Conservation (phyloP, 352 stramenopile species). For the Phytopythium cucurbitacearum region DNA sequence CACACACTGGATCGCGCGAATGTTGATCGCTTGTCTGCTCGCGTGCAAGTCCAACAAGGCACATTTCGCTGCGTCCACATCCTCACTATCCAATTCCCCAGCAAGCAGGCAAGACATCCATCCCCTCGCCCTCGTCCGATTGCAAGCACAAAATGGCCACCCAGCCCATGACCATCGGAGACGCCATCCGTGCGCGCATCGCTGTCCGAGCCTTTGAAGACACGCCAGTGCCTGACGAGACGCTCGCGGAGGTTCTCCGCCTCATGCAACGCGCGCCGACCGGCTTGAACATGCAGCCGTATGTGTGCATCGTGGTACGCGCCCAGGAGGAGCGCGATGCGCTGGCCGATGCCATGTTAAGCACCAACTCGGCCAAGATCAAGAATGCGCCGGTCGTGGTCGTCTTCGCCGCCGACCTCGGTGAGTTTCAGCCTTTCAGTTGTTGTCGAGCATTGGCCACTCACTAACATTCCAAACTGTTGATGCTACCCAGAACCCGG, state of each 20-base stretch:
- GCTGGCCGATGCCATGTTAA: slow-evolving; percentile 58
- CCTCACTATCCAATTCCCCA: too few species aligned
- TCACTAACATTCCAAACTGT: neutral
- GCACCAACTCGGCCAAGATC: slow-evolving; percentile 48
- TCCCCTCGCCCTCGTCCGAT: too few species aligned
- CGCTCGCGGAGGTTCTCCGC: slow-evolving; percentile 49
- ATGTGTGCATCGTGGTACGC: slow-evolving; percentile 50
- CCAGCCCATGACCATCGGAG: neutral
- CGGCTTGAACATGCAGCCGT: slow-evolving; percentile 76
- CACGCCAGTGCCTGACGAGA: slow-evolving; percentile 31
- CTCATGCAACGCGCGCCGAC: slow-evolving; percentile 62
- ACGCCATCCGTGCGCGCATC: slow-evolving; percentile 15
- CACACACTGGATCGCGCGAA: too few species aligned
- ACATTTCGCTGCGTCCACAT: too few species aligned
- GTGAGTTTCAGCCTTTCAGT: slow-evolving; percentile 13
- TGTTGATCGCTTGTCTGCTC: too few species aligned
- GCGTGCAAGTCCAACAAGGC: too few species aligned
- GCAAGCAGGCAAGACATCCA: too few species aligned
- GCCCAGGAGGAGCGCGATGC: slow-evolving; percentile 42
- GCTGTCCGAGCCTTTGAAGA: slow-evolving; percentile 25
- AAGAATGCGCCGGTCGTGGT: slow-evolving; percentile 58
- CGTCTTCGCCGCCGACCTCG: slow-evolving; percentile 67
- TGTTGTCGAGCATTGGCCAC: too few species aligned
- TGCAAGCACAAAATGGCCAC: too few species aligned
- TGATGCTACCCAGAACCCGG: slow-evolving; percentile 44